A percentile compares a stretch with the other conserved stretches of the same genome.
phyloP scores from a whole-genome alignment of 768 basidiomycete species.

The Sarcomyxa edulis region DNA sequence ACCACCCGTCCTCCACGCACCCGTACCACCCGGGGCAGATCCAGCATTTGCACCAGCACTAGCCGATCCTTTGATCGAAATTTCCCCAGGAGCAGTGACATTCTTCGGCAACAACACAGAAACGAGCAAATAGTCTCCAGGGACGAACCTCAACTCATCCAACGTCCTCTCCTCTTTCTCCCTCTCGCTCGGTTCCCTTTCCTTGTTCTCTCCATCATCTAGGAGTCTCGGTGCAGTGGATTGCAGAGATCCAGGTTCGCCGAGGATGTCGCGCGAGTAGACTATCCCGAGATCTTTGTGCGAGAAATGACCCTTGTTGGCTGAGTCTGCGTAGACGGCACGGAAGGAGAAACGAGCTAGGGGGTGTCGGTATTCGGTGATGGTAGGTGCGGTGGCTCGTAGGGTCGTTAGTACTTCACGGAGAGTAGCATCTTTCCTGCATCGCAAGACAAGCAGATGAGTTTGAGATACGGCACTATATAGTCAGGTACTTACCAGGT shows the following conservation, averaged over 20 bases:
- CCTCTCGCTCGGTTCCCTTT: constrained; percentile 33
- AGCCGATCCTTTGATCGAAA: constrained; percentile 45
- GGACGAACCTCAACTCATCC: constrained; percentile 74
- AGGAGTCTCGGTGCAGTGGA: constrained; percentile 55
- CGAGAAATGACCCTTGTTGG: constrained; percentile 64
- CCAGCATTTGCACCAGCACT: constrained; percentile 18
- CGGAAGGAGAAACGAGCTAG: constrained; percentile 80
- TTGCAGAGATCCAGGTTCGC: constrained; percentile 65
- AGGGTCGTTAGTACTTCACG: constrained; percentile 75
- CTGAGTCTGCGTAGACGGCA: constrained; percentile 71
- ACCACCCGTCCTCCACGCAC: constrained; percentile 27
- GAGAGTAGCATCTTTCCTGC: constrained; percentile 79
- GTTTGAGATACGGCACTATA: not conserved
- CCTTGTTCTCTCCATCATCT: constrained; percentile 37
- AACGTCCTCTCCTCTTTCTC: constrained; percentile 66
- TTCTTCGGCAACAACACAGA: constrained; percentile 75
- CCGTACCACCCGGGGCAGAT: constrained; percentile 16
- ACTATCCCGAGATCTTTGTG: constrained; percentile 80
- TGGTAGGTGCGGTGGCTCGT: constrained; percentile 62
- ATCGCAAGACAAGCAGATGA: not conserved
- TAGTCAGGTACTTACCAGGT: constrained; percentile 52
- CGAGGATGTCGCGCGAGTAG: constrained; percentile 80
- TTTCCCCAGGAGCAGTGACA: constrained; percentile 44
- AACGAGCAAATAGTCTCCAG: constrained; percentile 75
- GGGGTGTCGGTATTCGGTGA: constrained; percentile 73